Percentiles rank a stretch among this genome's conserved stretches.
phyloP scores from a whole-genome alignment of 257 asterid species.

The Salvia rosmarinus region DNA sequence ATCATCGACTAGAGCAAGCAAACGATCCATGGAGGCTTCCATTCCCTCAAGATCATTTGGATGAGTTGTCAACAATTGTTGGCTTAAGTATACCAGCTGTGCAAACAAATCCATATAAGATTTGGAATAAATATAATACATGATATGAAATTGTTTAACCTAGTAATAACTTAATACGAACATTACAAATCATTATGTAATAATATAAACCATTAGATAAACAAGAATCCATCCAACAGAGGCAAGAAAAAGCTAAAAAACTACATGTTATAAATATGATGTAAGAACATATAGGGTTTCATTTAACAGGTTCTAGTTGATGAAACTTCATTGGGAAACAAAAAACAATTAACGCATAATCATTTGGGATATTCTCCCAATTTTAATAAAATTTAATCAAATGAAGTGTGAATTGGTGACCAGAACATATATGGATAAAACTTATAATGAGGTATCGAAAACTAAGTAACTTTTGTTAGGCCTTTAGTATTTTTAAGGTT shows the following conservation, averaged over 20 bases:
- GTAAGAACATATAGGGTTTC: neutral
- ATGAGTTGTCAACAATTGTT: conserved; percentile 78
- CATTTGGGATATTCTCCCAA: no score
- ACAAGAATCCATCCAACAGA: neutral
- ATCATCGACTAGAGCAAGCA: conserved; percentile 84
- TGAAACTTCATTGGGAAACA: no score
- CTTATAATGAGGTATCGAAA: no score
- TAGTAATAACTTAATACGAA: neutral
- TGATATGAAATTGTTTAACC: neutral
- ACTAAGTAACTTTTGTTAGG: no score
- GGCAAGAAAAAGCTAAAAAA: neutral
- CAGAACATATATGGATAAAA: no score
- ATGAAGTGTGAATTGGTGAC: no score
- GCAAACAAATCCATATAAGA: conserved; percentile 24
- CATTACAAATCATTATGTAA: neutral
- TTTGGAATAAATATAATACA: conserved; percentile 3
- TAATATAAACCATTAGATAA: no score
- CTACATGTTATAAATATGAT: neutral
- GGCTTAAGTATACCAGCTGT: conserved; percentile 86
- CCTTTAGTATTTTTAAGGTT: no score
- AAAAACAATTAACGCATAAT: no score
- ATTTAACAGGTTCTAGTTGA: neutral
- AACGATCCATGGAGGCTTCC: conserved; percentile 87
- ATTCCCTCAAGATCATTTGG: conserved; percentile 96
- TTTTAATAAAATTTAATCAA: no score